A percentile compares a stretch with the other conserved stretches of the same genome.
phyloP scores from a whole-genome alignment of 2,329 filamentous ascomycete genomes.

The Colletotrichum lindemuthianum region DNA sequence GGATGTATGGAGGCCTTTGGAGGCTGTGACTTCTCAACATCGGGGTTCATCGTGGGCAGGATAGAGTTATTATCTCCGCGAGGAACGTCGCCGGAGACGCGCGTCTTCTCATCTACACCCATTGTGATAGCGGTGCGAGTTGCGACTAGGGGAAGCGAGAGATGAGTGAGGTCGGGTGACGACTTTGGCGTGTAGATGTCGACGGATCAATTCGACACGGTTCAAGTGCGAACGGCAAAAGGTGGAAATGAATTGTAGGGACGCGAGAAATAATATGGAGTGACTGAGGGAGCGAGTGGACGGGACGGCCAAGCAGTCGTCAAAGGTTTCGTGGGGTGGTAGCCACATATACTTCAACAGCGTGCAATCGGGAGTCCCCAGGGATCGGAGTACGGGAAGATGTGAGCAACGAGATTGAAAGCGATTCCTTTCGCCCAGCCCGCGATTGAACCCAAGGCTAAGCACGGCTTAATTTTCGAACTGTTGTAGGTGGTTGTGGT shows the following conservation, averaged over 20 bases:
- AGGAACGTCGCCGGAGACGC: slow-evolving; percentile 80
- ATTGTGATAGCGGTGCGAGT: slow-evolving; percentile 29
- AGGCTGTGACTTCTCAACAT: slow-evolving; percentile 75
- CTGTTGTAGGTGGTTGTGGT: not conserved
- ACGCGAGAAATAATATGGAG: slow-evolving; percentile 32
- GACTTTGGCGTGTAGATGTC: slow-evolving; percentile 13
- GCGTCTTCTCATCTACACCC: slow-evolving; percentile 77
- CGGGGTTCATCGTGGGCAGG: slow-evolving; percentile 84
- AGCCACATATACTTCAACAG: slow-evolving; percentile 36
- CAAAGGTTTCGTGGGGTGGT: slow-evolving; percentile 35
- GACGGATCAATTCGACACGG: slow-evolving; percentile 17
- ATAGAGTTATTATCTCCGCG: slow-evolving; percentile 69
- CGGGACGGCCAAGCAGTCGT: slow-evolving; percentile 38
- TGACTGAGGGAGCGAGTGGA: slow-evolving; percentile 37
- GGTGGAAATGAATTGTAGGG: slow-evolving; percentile 1
- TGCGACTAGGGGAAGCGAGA: not conserved
- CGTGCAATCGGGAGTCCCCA: slow-evolving; percentile 36
- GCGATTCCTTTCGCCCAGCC: slow-evolving; percentile 19
- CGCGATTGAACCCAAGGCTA: slow-evolving; percentile 20
- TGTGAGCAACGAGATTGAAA: not conserved
- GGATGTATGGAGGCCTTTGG: slow-evolving; percentile 77
- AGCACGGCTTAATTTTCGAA: slow-evolving; percentile 23
- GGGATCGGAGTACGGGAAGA: slow-evolving; percentile 13
- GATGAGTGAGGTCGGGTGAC: slow-evolving; percentile 2
- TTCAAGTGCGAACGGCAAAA: slow-evolving; percentile 5